A percentile compares a stretch with the other conserved stretches of the same genome.
phyloP scores from a whole-genome alignment of 208 protist genomes.

The Leishmania mexicana region DNA sequence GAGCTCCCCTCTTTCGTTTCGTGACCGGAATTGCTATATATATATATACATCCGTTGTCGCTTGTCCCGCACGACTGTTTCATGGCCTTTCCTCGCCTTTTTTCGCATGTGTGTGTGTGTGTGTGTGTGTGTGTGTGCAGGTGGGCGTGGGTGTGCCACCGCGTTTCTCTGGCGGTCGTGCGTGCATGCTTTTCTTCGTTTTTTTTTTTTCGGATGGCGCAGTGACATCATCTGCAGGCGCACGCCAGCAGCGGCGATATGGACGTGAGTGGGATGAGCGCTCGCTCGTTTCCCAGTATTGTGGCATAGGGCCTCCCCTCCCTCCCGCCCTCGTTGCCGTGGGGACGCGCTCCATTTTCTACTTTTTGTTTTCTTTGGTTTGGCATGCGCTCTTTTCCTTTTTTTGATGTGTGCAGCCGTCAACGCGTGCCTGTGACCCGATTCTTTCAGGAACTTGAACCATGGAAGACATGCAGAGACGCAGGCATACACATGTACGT shows the following conservation, averaged over 20 bases:
- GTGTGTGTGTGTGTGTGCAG: not conserved
- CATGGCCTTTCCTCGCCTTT: not conserved
- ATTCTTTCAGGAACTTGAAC: not conserved
- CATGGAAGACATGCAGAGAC: not conserved
- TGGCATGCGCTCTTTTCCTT: too few relatives aligned
- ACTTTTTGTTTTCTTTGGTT: not conserved
- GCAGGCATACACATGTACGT: not conserved
- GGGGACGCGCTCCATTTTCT: not conserved
- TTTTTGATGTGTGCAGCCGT: not conserved
- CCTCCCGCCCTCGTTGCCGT: too few relatives aligned
- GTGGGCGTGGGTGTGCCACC: not conserved
- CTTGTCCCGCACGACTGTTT: too few relatives aligned
- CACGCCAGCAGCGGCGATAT: not conserved
- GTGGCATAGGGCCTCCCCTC: not conserved
- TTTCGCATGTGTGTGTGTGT: not conserved
- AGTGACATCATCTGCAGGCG: not conserved
- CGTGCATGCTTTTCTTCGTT: constrained; percentile 3
- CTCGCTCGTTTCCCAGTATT: not conserved
- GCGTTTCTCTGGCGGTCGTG: not conserved
- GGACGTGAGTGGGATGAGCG: too few relatives aligned
- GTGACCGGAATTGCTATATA: too few relatives aligned
- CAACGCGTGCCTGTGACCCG: not conserved
- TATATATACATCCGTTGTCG: too few relatives aligned
- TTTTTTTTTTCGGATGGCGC: not conserved
- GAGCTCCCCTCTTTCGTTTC: too few relatives aligned